A percentile compares a stretch with the other conserved stretches of the same genome.
Evolutionary conservation across 2,329 filamentous ascomycete genomes (phyloP).

Genomic region (Colletotrichum noveboracense): DNA sequence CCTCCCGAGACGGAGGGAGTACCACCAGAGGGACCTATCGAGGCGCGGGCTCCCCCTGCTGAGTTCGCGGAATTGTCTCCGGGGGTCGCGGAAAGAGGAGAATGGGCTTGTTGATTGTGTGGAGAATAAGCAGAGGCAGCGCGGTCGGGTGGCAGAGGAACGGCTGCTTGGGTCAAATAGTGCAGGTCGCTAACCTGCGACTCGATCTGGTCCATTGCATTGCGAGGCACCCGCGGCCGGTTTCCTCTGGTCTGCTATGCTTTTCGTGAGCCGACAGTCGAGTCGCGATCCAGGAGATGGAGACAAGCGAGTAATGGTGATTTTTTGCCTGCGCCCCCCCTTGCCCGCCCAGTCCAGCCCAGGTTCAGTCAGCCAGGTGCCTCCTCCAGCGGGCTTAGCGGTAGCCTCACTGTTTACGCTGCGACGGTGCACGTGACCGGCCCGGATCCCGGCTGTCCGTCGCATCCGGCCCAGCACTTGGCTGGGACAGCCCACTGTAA

Average conservation of each 20-base stretch:
- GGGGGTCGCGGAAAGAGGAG: slow-evolving; percentile 37
- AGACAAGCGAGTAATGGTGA: slow-evolving; percentile 11
- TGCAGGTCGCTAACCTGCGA: slow-evolving; percentile 60
- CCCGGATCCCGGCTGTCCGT: slow-evolving; percentile 16
- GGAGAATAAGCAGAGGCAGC: slow-evolving; percentile 25
- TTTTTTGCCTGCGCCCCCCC: not conserved
- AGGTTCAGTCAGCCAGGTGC: not conserved
- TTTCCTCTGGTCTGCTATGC: not conserved
- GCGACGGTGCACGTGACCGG: slow-evolving; percentile 18
- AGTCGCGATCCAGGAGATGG: not conserved
- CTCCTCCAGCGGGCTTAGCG: not conserved
- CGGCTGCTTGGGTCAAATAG: slow-evolving; percentile 49
- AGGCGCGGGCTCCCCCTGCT: slow-evolving; percentile 8
- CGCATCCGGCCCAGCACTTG: not conserved
- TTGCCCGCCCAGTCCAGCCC: not conserved
- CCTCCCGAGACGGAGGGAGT: slow-evolving; percentile 12
- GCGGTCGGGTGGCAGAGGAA: slow-evolving; percentile 28
- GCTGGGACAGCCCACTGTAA: not conserved
- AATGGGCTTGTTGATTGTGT: slow-evolving; percentile 28
- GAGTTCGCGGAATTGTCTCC: slow-evolving; percentile 55
- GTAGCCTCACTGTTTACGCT: not conserved
- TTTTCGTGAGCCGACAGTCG: not conserved
- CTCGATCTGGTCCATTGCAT: slow-evolving; percentile 58
- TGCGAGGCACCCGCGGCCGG: slow-evolving; percentile 2
- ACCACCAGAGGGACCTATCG: slow-evolving; percentile 1